A percentile compares a stretch with the other conserved stretches of the same genome.
Conservation (phyloP, 2,329 filamentous ascomycete genomes). For the Trichoderma sp. region DNA sequence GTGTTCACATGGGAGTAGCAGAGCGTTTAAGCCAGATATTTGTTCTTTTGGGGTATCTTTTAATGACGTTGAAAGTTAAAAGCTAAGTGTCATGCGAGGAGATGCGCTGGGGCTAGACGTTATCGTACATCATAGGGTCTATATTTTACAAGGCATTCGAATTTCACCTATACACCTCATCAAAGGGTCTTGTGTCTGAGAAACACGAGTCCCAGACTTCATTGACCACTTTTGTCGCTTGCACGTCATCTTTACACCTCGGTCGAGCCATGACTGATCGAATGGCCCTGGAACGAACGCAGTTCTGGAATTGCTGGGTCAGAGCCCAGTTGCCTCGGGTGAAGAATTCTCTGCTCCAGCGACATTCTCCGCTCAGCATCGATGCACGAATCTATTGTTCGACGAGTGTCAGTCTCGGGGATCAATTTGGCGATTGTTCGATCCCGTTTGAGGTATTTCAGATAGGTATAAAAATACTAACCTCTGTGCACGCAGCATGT, state of each 20-base stretch:
- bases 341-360: constrained; percentile 84
- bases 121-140: constrained; percentile 28
- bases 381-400: constrained; percentile 75
- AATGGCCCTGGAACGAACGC: constrained; percentile 78
- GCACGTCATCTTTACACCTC: constrained; percentile 77
- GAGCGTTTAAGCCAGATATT: constrained; percentile 2
- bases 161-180: constrained; percentile 82
- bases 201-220: constrained; percentile 99
- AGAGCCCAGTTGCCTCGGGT: constrained; percentile 82
- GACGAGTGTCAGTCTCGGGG: background rate
- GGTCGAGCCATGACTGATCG: constrained; percentile 76
- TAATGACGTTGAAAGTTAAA: constrained; percentile 19
- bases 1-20: background rate
- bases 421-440: background rate
- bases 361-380: constrained; percentile 89
- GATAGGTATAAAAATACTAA: constrained; percentile 36
- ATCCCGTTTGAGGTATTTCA: background rate
- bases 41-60: constrained; percentile 23
- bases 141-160: constrained; percentile 11
- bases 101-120: constrained; percentile 23
- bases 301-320: constrained; percentile 90
- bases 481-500: constrained; percentile 93
- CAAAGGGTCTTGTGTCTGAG: constrained; percentile 88
- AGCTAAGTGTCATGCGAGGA: constrained; percentile 19
- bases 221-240: constrained; percentile 86